These are phyloP conservation scores for Fusarium concolor DNA, from an alignment of 2,329 filamentous ascomycete species.

Conservation along the genomic window DNA sequence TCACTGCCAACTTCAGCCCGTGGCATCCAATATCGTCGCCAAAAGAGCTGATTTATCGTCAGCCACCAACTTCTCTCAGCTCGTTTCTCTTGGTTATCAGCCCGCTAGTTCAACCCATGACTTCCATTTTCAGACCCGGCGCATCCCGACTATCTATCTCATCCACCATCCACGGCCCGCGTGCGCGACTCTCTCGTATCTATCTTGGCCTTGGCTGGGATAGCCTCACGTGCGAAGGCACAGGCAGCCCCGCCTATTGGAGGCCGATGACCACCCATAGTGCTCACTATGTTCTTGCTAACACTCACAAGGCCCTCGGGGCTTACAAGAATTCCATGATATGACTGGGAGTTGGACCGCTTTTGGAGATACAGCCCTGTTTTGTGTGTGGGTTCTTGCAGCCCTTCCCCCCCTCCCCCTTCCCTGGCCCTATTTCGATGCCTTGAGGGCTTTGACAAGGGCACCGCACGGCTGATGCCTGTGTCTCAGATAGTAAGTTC, in stretches of 20 bases:
- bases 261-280: conserved; percentile 45
- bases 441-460: conserved; percentile 11
- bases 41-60: conserved; percentile 32
- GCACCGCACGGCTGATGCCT: conserved; percentile 30
- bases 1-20: conserved; percentile 35
- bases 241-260: conserved; percentile 33
- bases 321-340: conserved; percentile 37
- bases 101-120: conserved; percentile 42
- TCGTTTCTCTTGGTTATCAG: conserved; percentile 32
- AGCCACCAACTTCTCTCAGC: conserved; percentile 41
- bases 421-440: conserved; percentile 22
- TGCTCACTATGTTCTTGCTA: neutral
- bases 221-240: conserved; percentile 44
- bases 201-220: conserved; percentile 32
- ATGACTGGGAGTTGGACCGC: conserved; percentile 38
- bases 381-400: conserved; percentile 35
- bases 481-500: conserved; percentile 29
- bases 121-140: conserved; percentile 40
- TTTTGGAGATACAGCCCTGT: conserved; percentile 36
- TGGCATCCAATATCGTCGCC: conserved; percentile 14
- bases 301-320: conserved; percentile 38
- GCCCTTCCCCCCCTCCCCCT: neutral
- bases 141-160: conserved; percentile 23
- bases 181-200: conserved; percentile 35
- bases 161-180: conserved; percentile 30